Evolutionary conservation across 768 basidiomycete genomes (phyloP), one percentile per base, ranked within the genome.

Genomic region (Lactarius vividus): DNA sequence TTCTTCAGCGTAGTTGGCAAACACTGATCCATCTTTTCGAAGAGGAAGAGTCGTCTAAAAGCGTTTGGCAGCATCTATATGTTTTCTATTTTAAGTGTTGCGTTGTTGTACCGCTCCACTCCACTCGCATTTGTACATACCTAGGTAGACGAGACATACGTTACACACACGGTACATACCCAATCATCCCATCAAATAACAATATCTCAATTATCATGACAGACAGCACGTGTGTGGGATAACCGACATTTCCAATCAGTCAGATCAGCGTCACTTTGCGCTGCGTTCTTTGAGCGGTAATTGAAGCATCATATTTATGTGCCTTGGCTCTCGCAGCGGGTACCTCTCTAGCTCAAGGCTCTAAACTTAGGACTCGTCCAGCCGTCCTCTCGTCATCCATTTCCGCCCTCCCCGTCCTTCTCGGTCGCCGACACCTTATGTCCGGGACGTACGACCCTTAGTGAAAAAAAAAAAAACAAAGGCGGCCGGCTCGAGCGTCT

Each of bases 111-210:
- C 28, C 28, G 6, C n/a, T n/a, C 15, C 31, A n/a, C 29, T 20
- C 4, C 31, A 33, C 44, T 57, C 57, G 56, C 46, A 58, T 58
- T 39, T 63, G 57, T 63, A 63, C 57, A 63, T 58, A 63, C 28
- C 55, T 52, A 20, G 15, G 35, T 37, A 57, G n/a, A n/a, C n/a
- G n/a, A n/a, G n/a, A n/a, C n/a, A n/a, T 31, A 57, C 57, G n/a
- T 37, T 23, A 44, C 39, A 56, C 39, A 56, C 29, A 56, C 15
- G 18, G 37, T 62, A 54, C 49, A 52, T 52, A 52, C n/a, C 23
- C 26, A 52, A 52, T 23, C 49, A 52, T 15, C 26, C 49, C 49
- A 52, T 52, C 49, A 52, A 52, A 52, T 10, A 33, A 8, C 31
- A 33, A 33, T 9, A 49, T 49, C 46, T 49, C 11, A 23, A 49